These are phyloP conservation scores for Apiospora hydei DNA, from an alignment of 2,329 filamentous ascomycete species.

Conservation along the genomic window DNA sequence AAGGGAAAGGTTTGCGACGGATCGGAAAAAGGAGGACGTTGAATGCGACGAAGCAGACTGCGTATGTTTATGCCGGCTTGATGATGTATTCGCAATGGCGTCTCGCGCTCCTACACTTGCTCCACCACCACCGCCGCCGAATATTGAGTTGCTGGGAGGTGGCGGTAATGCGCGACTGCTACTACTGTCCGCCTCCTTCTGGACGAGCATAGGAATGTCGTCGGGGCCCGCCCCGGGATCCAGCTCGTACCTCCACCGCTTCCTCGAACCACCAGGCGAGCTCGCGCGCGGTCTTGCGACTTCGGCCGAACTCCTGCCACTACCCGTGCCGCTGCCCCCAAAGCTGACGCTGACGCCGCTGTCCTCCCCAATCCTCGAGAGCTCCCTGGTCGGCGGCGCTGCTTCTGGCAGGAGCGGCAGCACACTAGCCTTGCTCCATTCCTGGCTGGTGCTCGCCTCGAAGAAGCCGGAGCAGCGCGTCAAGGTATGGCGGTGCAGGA, in stretches of 20 bases:
- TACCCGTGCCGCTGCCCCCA: slow-evolving; percentile 44
- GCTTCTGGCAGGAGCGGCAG: slow-evolving; percentile 41
- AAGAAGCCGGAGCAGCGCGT: slow-evolving; percentile 94
- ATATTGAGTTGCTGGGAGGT: slow-evolving; percentile 56
- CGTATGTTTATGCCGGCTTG: slow-evolving; percentile 64
- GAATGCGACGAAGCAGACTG: slow-evolving; percentile 51
- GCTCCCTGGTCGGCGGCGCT: slow-evolving; percentile 46
- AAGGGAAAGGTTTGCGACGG: slow-evolving; percentile 78
- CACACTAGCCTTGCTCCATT: slow-evolving; percentile 68
- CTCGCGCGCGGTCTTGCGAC: slow-evolving; percentile 46
- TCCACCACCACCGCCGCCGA: slow-evolving; percentile 60
- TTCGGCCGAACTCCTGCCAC: slow-evolving; percentile 39
- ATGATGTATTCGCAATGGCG: slow-evolving; percentile 61
- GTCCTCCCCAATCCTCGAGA: slow-evolving; percentile 62
- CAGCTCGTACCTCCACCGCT: slow-evolving; percentile 86
- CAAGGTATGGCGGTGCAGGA: slow-evolving; percentile 86
- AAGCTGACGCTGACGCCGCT: slow-evolving; percentile 44
- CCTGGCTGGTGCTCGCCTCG: slow-evolving; percentile 80
- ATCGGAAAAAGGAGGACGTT: slow-evolving; percentile 76
- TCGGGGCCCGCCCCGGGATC: slow-evolving; percentile 76
- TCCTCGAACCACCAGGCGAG: slow-evolving; percentile 52
- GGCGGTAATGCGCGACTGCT: slow-evolving; percentile 31
- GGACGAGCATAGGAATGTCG: slow-evolving; percentile 87
- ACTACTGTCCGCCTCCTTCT: slow-evolving; percentile 65
- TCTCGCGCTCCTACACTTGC: neutral